Conservation (phyloP, 345 rosid species). For the Carallia pectinifolia region DNA sequence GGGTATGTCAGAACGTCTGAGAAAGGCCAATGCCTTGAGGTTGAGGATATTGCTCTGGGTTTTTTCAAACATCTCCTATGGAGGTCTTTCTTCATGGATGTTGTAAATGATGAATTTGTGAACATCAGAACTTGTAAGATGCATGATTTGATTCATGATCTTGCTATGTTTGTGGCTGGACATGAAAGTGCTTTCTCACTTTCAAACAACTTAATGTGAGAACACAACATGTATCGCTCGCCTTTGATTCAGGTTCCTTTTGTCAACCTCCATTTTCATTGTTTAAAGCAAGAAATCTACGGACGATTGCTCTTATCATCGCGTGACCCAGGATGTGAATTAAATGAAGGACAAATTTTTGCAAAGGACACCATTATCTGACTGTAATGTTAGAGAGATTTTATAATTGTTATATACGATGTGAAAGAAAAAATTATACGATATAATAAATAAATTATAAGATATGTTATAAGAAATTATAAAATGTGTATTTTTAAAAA, state of each 20-base stretch:
- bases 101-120: neutral
- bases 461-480: no score
- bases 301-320: neutral
- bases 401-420: no score
- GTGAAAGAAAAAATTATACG: no score
- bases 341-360: neutral
- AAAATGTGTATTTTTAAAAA: no score
- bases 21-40: neutral
- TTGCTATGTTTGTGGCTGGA: neutral
- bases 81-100: conserved; percentile 20
- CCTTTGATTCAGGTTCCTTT: neutral
- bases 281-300: neutral
- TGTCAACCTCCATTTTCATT: neutral
- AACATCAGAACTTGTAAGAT: neutral
- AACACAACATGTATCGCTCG: conserved; percentile 7
- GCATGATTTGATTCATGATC: conserved; percentile 27
- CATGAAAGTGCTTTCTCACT: neutral
- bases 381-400: no score
- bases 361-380: neutral
- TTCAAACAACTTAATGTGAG: neutral
- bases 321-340: neutral
- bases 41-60: neutral
- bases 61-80: neutral
- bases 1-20: conserved; percentile 8
- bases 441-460: no score